Evolutionary conservation across 441 rosid species (phyloP).

Genomic region (Gossypium trilobum): DNA sequence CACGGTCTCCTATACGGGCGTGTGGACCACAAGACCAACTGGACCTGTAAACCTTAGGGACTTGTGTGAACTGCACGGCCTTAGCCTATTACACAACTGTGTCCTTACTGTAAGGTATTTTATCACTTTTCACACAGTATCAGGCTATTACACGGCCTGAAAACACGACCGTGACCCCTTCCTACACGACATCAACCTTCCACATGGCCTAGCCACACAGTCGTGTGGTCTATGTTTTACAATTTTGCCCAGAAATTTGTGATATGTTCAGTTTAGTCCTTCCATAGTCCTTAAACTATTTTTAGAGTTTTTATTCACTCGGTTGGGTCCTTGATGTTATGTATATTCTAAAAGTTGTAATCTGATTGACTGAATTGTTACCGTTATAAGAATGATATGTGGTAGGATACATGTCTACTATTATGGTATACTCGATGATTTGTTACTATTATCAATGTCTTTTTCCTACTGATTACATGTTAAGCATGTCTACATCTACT

Average conservation of each 20-base stretch:
- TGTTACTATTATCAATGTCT: background rate
- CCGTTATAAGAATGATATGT: background rate
- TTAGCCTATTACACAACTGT: background rate
- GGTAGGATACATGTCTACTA: background rate
- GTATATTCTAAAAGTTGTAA: no score
- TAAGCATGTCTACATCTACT: background rate
- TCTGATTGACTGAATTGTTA: no score
- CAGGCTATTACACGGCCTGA: no score
- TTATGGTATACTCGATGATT: no score
- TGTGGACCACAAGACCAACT: background rate
- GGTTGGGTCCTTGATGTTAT: background rate
- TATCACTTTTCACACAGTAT: no score
- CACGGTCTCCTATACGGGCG: background rate
- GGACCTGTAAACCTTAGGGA: background rate
- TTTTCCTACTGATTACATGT: background rate
- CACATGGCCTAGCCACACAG: no score
- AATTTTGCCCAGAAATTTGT: background rate
- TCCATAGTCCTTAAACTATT: background rate
- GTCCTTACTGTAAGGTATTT: background rate
- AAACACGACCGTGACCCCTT: background rate
- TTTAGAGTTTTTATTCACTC: background rate
- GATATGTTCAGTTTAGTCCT: background rate
- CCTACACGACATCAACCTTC: background rate
- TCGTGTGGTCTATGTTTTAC: background rate
- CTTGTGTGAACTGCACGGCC: background rate